Conservation (phyloP, 768 basidiomycete genomes). For the Auriscalpium orientale region DNA sequence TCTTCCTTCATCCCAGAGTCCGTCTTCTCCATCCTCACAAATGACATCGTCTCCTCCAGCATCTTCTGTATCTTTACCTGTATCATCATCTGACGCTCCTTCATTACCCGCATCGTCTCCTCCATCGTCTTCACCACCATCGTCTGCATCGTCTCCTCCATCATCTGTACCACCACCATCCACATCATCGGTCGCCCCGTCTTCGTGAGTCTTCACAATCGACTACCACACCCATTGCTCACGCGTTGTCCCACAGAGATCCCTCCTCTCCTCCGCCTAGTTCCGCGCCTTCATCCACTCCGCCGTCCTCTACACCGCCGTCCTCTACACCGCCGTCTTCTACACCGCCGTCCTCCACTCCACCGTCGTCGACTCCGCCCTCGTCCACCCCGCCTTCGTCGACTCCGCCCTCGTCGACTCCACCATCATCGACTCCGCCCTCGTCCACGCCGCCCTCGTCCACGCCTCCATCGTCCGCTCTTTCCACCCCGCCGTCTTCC, state of each 20-base stretch:
- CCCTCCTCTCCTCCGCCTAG: slow-evolving; percentile 12
- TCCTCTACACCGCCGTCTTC: slow-evolving; percentile 5
- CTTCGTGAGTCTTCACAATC: neutral
- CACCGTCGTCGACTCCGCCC: neutral
- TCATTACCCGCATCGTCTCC: neutral
- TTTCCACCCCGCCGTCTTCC: slow-evolving; percentile 16
- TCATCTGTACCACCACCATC: neutral
- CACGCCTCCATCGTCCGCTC: slow-evolving; percentile 14
- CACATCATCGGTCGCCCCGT: neutral
- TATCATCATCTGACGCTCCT: neutral
- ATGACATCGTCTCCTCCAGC: too few relatives aligned
- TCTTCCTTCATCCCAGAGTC: slow-evolving; percentile 6
- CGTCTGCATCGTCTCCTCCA: neutral
- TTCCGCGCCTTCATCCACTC: neutral
- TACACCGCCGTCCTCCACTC: neutral
- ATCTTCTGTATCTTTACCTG: neutral
- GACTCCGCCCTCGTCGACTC: neutral
- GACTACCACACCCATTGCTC: neutral
- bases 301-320: slow-evolving; percentile 2
- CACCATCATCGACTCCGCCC: slow-evolving; percentile 7
- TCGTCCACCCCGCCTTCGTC: slow-evolving; percentile 6
- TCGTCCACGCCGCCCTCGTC: slow-evolving; percentile 14
- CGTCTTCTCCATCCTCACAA: slow-evolving; percentile 8
- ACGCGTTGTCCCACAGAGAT: neutral
- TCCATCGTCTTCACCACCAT: neutral